Conservation (phyloP, 2,329 filamentous ascomycete species). For the Fusarium sp. region DNA sequence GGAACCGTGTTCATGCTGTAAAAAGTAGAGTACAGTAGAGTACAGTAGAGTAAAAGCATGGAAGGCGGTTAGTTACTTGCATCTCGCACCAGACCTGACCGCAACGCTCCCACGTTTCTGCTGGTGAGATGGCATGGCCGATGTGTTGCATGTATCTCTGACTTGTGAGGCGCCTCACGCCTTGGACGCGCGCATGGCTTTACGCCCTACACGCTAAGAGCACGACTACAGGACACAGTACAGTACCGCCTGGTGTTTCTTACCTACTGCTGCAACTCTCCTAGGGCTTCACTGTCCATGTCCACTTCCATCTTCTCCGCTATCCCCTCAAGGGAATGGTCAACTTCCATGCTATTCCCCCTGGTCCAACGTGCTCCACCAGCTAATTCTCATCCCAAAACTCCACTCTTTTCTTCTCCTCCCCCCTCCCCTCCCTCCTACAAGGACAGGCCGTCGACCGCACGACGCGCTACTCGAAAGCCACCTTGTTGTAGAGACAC, state of each 20-base stretch:
- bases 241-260: constrained; percentile 10
- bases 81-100: background rate
- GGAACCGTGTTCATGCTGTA: background rate
- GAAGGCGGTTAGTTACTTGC: background rate
- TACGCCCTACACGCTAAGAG: background rate
- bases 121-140: background rate
- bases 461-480: background rate
- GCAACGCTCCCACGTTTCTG: constrained; percentile 35
- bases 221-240: background rate
- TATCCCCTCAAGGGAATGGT: background rate
- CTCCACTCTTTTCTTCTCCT: constrained; percentile 4
- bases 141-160: background rate
- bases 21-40: no score
- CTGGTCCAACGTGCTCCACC: constrained; percentile 35
- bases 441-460: constrained; percentile 2
- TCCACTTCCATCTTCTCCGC: background rate
- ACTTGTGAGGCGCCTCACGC: constrained; percentile 9
- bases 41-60: background rate
- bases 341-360: constrained; percentile 16
- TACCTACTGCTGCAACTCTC: background rate
- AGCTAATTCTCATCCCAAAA: background rate
- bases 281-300: background rate
- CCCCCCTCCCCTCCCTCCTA: background rate
- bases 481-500: constrained; percentile 2
- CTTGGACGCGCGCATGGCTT: constrained; percentile 4